These are phyloP conservation scores for Penicillium maclennaniae DNA, from an alignment of 495 filamentous ascomycete species.

Conservation along the genomic window DNA sequence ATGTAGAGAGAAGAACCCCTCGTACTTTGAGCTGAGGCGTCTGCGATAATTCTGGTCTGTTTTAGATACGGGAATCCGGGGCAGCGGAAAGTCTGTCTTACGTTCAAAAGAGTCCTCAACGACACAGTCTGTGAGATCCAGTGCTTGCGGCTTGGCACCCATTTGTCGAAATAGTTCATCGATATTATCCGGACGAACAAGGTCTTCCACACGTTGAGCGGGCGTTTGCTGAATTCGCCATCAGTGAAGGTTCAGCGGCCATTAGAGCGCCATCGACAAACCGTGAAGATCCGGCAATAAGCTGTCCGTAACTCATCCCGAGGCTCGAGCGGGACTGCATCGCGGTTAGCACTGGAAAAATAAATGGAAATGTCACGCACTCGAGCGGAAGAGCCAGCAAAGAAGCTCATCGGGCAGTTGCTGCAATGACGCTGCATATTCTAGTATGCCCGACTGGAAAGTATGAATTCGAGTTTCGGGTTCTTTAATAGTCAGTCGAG, in stretches of 20 bases:
- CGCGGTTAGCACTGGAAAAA: constrained; percentile 11
- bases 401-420: constrained; percentile 67
- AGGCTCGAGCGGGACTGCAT: constrained; percentile 52
- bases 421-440: constrained; percentile 51
- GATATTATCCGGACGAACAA: constrained; percentile 32
- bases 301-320: constrained; percentile 59
- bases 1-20: constrained; percentile 15
- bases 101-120: constrained; percentile 23
- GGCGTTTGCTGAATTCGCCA: constrained; percentile 15
- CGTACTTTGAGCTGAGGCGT: constrained; percentile 6
- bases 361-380: constrained; percentile 26
- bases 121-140: constrained; percentile 25
- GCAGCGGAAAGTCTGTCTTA: constrained; percentile 4
- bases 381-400: constrained; percentile 67
- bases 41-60: not conserved
- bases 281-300: constrained; percentile 56
- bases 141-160: constrained; percentile 29
- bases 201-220: constrained; percentile 18
- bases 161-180: constrained; percentile 32
- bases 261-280: constrained; percentile 13
- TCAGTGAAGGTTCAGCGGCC: not conserved
- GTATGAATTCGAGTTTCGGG: constrained; percentile 53
- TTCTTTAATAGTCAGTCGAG: constrained; percentile 27
- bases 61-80: not conserved
- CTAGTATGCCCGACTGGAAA: constrained; percentile 65